Percentiles rank a stretch among this genome's conserved stretches.
Evolutionary conservation across 2,329 filamentous ascomycete genomes (phyloP).

Genomic region (Phyllosticta citribraziliensis): DNA sequence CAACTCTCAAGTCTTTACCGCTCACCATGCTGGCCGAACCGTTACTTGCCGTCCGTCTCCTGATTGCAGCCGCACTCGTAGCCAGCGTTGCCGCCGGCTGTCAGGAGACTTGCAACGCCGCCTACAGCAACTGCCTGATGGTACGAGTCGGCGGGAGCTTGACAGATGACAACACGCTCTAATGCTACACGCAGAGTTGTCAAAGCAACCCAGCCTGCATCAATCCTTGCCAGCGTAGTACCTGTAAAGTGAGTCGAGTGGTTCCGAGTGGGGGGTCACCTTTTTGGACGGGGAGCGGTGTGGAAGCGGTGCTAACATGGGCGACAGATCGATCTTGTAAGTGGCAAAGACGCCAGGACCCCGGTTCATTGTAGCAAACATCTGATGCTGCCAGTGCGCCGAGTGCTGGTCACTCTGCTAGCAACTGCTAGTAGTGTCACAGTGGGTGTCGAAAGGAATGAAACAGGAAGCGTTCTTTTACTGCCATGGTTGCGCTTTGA

Average conservation of each 20-base stretch:
- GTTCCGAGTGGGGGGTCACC: neutral
- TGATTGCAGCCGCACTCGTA: conserved; percentile 1
- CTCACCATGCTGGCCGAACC: neutral
- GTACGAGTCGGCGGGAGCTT: conserved; percentile 2
- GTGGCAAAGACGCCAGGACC: neutral
- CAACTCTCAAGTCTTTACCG: neutral
- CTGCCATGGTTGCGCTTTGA: too few relatives aligned
- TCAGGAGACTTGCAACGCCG: conserved; percentile 8
- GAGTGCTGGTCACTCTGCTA: conserved; percentile 7
- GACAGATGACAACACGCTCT: neutral
- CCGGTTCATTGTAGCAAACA: neutral
- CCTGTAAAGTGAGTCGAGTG: conserved; percentile 5
- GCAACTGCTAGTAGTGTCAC: too few relatives aligned
- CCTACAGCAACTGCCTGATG: conserved; percentile 9
- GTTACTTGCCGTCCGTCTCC: conserved; percentile 3
- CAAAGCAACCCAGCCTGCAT: conserved; percentile 8
- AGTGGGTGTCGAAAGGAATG: too few relatives aligned
- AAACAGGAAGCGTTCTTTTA: too few relatives aligned
- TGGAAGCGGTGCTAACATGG: conserved; percentile 2
- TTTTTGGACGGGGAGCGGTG: conserved; percentile 6
- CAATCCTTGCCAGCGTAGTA: conserved; percentile 10
- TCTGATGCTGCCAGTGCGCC: conserved; percentile 6
- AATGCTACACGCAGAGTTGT: conserved; percentile 5
- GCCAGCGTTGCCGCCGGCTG: conserved; percentile 7
- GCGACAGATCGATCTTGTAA: conserved; percentile 7